A percentile compares a stretch with the other conserved stretches of the same genome.
Evolutionary conservation across 139 green algal species (phyloP).

Genomic region (Chlamydomonas applanata): DNA sequence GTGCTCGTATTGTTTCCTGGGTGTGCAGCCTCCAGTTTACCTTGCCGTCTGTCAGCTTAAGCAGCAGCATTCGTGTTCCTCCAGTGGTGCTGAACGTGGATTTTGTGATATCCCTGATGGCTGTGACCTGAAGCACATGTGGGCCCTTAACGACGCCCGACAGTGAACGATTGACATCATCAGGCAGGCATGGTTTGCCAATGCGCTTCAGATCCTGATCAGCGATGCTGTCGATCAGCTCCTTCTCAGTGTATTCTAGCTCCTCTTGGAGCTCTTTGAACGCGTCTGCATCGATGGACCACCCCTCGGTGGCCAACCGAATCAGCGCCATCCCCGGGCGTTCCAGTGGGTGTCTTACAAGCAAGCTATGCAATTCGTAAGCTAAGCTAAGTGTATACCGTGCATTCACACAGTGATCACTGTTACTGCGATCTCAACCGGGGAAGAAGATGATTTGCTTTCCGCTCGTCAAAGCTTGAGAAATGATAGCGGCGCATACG

Average conservation of each 20-base stretch:
- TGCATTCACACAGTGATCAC: too few species aligned
- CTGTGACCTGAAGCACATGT: slow-evolving; percentile 36
- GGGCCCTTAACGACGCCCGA: slow-evolving; percentile 34
- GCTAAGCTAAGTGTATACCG: too few species aligned
- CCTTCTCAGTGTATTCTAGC: background rate
- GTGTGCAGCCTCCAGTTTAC: background rate
- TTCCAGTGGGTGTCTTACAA: too few species aligned
- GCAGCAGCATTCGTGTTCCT: slow-evolving; percentile 1
- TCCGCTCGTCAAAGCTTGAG: too few species aligned
- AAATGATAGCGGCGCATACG: too few species aligned
- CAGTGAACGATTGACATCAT: slow-evolving; percentile 33
- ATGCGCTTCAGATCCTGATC: slow-evolving; percentile 14
- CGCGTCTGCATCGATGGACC: background rate
- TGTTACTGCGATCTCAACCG: too few species aligned
- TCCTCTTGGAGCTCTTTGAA: slow-evolving; percentile 7
- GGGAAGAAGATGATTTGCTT: too few species aligned
- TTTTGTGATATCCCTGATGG: slow-evolving; percentile 7
- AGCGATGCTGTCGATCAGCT: background rate
- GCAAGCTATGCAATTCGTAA: too few species aligned
- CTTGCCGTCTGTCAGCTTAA: slow-evolving; percentile 13
- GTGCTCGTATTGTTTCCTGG: too few species aligned
- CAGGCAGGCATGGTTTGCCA: slow-evolving; percentile 27
- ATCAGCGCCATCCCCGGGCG: too few species aligned
- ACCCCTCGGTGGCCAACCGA: background rate
- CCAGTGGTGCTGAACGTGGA: background rate